Evolutionary conservation across 148 eudicot genomes (phyloP), one percentile per base, ranked within the genome.

Genomic region (Heliosperma pusillum): DNA sequence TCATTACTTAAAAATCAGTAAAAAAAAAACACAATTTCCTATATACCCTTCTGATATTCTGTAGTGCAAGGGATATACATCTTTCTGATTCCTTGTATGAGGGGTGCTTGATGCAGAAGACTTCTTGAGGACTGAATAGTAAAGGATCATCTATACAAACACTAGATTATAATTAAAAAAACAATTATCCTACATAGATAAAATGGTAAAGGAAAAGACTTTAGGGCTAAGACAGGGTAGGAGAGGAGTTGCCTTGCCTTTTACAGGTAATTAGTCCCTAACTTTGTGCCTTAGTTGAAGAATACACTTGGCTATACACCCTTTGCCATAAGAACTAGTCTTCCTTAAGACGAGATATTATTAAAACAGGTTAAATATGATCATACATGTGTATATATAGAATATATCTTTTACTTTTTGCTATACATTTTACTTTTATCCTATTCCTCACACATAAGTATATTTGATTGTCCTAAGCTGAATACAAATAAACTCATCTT

Each of bases 81-180:
- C 9, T 36, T 83, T 57, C 50, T 62, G 66, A 55, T 87, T 64
- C 52, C 83, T 80, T 70, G 67, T 71, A 66, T 74, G 77, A 77
- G 71, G 57, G 86, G 82, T 82, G 84, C 86, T 89, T 87, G 69
- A 72, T 61, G 71, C 81, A 79, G 66, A 89, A 89, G 93, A 80
- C 71, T 81, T 64, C 53, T 63, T 55, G 30, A 82, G 76, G 77
- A 79, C 83, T 84, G 66, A 78, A 83, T 63, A 85, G 76, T 73
- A 78, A 84, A 77, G 80, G 75, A 75, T 83, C 82, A 85, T 85
- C 91, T 79, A 83, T 67, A n/a, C 9, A 44, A 1, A 72, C 21
- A 3, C 7, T 55, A 56, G 9, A 47, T n/a, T n/a, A n/a, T 12
- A 69, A 60, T 4, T 13, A 19, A 13, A 80, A 42, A 5, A 25